Evolutionary conservation across 176 grass and related monocot genomes (phyloP).

Genomic region (Zoysia japonica): DNA sequence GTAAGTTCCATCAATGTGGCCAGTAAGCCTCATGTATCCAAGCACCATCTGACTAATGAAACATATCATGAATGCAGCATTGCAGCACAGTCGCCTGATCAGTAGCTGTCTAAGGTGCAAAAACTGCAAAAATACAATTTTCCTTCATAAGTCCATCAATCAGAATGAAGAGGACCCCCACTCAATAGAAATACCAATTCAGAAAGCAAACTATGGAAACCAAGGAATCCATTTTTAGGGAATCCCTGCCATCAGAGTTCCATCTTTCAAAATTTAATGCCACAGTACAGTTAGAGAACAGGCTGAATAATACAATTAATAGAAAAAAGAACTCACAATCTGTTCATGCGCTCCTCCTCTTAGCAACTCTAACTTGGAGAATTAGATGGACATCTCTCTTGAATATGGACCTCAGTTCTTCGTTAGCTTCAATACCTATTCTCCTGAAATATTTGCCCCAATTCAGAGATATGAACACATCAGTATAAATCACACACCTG

Average conservation of each 20-base stretch:
- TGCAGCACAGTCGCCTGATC: not conserved
- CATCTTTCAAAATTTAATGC: constrained; percentile 2
- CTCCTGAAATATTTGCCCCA: constrained; percentile 55
- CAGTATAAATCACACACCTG: not conserved
- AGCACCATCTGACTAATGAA: not conserved
- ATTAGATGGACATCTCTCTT: constrained; percentile 96
- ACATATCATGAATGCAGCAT: not conserved
- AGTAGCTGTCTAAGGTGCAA: constrained; percentile 4
- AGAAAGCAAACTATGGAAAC: not conserved
- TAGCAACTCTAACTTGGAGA: constrained; percentile 87
- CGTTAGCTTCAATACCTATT: constrained; percentile 96
- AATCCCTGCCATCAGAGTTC: not conserved
- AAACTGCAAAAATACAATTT: constrained; percentile 30
- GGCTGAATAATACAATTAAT: not conserved
- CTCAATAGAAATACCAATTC: not conserved
- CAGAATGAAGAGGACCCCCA: not conserved
- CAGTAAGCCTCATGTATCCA: not conserved
- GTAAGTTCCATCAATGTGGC: not conserved
- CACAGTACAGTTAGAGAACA: constrained; percentile 3
- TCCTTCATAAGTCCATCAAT: not conserved
- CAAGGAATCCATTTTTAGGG: not conserved
- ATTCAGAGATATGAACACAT: constrained; percentile 3
- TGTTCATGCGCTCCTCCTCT: constrained; percentile 70
- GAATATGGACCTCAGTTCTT: constrained; percentile 94
- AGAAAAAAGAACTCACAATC: constrained; percentile 33